Evolutionary conservation across 257 asterid species (phyloP).

Genomic region (Eucommia ulmoides): DNA sequence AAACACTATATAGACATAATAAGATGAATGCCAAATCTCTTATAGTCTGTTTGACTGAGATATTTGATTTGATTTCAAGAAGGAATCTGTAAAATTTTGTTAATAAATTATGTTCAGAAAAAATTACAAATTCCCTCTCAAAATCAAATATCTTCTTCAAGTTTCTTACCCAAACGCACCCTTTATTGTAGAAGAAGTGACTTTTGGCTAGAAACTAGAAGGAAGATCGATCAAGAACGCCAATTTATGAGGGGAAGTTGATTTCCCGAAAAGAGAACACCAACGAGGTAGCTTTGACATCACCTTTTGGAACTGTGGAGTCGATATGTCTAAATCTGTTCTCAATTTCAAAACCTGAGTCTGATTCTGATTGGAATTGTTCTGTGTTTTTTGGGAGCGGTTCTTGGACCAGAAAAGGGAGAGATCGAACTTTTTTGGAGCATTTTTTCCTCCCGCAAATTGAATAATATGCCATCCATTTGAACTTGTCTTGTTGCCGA

Average conservation of each 20-base stretch:
- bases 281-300: slow-evolving; percentile 65
- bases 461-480: slow-evolving; percentile 87
- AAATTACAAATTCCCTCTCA: too few species aligned
- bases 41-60: too few species aligned
- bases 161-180: too few species aligned
- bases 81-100: too few species aligned
- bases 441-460: slow-evolving; percentile 69
- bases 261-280: slow-evolving; percentile 88
- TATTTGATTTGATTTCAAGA: too few species aligned
- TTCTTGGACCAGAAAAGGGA: slow-evolving; percentile 40
- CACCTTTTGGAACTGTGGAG: slow-evolving; percentile 33
- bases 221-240: slow-evolving; percentile 56
- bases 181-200: too few species aligned
- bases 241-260: slow-evolving; percentile 61
- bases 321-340: slow-evolving; percentile 55
- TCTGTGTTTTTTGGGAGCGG: slow-evolving; percentile 6
- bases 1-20: too few species aligned
- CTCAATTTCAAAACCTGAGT: slow-evolving; percentile 46
- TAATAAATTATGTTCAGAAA: too few species aligned
- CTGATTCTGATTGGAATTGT: slow-evolving; percentile 4
- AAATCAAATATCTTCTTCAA: too few species aligned
- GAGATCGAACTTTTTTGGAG: slow-evolving; percentile 60
- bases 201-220: slow-evolving; percentile 28
- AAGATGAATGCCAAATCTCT: too few species aligned
- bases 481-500: slow-evolving; percentile 38